Conservation (phyloP, 495 filamentous ascomycete species). For the Ascobolus immersus region DNA sequence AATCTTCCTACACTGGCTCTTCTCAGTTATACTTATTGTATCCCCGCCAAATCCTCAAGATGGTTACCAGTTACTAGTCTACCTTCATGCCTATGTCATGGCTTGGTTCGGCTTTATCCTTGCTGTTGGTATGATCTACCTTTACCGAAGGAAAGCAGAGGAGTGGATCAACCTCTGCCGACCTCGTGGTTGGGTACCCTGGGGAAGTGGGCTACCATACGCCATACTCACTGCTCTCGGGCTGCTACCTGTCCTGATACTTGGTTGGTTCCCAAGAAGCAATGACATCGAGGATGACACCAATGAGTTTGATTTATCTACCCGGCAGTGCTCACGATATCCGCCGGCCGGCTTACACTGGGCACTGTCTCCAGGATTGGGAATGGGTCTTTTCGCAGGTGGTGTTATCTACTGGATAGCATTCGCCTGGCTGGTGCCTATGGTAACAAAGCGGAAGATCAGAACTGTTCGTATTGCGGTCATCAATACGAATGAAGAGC, state of each 20-base stretch:
- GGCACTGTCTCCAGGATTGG: constrained; percentile 5
- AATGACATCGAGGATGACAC: constrained; percentile 9
- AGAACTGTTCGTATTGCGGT: too few species aligned
- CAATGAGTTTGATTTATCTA: not conserved
- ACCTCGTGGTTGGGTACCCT: constrained; percentile 4
- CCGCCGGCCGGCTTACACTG: too few species aligned
- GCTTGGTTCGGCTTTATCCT: constrained; percentile 11
- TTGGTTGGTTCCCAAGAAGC: constrained; percentile 6
- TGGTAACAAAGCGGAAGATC: constrained; percentile 3
- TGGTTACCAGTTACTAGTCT: constrained; percentile 6
- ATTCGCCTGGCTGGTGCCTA: constrained; percentile 9
- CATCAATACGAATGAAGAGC: too few species aligned
- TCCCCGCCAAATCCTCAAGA: constrained; percentile 5
- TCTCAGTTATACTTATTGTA: constrained; percentile 19
- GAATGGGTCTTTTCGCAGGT: constrained; percentile 3
- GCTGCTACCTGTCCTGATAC: constrained; percentile 8
- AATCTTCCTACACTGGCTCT: constrained; percentile 22
- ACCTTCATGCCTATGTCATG: constrained; percentile 11
- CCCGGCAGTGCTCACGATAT: constrained; percentile 1
- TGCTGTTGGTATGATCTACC: constrained; percentile 8
- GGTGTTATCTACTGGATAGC: constrained; percentile 11
- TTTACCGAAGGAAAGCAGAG: constrained; percentile 3
- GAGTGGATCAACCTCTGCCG: not conserved
- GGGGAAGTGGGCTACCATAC: constrained; percentile 2
- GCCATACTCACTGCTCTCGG: constrained; percentile 7